These are phyloP conservation scores for Dactylella cylindrospora DNA, from an alignment of 2,329 filamentous ascomycete species.

Conservation along the genomic window DNA sequence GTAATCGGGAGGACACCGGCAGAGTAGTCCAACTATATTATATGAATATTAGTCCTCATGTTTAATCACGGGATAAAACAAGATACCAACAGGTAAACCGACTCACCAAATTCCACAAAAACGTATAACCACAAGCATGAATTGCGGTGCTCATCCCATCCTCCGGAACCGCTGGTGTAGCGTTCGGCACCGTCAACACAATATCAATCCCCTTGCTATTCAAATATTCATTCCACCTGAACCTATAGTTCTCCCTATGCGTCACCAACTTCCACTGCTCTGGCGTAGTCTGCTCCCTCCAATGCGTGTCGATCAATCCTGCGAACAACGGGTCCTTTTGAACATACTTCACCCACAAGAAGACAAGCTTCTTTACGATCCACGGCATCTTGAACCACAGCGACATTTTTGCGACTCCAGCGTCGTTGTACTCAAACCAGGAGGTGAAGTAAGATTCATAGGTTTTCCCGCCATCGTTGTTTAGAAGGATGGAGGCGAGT, in stretches of 20 bases:
- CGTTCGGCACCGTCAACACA: conserved; percentile 80
- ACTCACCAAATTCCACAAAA: conserved; percentile 81
- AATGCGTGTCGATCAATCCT: conserved; percentile 67
- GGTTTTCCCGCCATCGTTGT: conserved; percentile 78
- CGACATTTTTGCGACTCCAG: conserved; percentile 72
- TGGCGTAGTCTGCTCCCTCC: conserved; percentile 70
- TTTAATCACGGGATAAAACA: not conserved
- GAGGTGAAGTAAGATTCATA: conserved; percentile 74
- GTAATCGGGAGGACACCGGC: conserved; percentile 81
- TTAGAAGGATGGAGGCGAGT: conserved; percentile 77
- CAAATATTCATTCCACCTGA: conserved; percentile 84
- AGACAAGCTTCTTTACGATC: conserved; percentile 79
- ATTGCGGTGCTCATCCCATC: conserved; percentile 82
- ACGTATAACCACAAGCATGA: conserved; percentile 87
- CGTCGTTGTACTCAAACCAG: conserved; percentile 73
- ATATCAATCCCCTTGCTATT: conserved; percentile 71
- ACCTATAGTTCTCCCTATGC: conserved; percentile 74
- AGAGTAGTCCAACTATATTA: conserved; percentile 73
- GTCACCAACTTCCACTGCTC: conserved; percentile 82
- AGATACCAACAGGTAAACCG: not conserved
- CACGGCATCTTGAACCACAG: conserved; percentile 72
- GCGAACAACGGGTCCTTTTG: conserved; percentile 76
- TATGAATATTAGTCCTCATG: conserved; percentile 2
- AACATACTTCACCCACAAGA: conserved; percentile 84
- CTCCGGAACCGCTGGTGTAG: conserved; percentile 84